Base-by-base conservation (phyloP, 805 yeast species). In the Myxozyma melibiosi region DNA sequence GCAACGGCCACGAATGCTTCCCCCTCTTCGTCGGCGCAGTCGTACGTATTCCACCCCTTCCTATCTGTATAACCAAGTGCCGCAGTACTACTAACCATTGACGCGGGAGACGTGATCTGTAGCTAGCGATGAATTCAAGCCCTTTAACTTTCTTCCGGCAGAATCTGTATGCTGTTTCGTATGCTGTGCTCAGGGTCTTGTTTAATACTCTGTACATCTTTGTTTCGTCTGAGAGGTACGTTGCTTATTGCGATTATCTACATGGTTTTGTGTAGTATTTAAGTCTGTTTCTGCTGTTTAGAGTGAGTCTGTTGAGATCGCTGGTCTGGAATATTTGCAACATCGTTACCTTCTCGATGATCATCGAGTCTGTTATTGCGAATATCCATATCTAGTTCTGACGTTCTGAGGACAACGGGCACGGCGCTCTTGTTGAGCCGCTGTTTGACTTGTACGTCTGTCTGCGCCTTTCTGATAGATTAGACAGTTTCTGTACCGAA, bases 321-420 rank as follows among this genome's bases (percentile, higher is more conserved):
- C 25, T 57, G 14, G 58, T 53, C 4, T 57, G 62, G 58, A 57
- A 53, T 43, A 53, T 54, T 11, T 42, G 55, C 4, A 57, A 57
- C 28, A 44, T 57, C 18, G 16, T 57, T 11, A 34, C 57, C 8
- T 53, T 57, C 40, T 30, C 52, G n/a, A 57, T 57, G 62, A 38
- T 53, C 14, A 44, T 57, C 18, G 62, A 57, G 25, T 38, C 52
- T 8, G 58, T 53, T 16, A 34, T 57, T n/a, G 20, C 51, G 13
- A 13, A 28, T 16, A 45, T 45, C 31, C 33, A 14, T 13, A 20
- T 30, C 33, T 30, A 30, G 11, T 30, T 11, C n/a, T 16, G n/a
- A n/a, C n/a, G n/a, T n/a, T n/a, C n/a, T n/a, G n/a, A n/a, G n/a
- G n/a, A n/a, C n/a, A n/a, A n/a, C n/a, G n/a, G n/a, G n/a, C n/a